Base-by-base conservation (phyloP, 768 basidiomycete species). In the Nidularia sp. region DNA sequence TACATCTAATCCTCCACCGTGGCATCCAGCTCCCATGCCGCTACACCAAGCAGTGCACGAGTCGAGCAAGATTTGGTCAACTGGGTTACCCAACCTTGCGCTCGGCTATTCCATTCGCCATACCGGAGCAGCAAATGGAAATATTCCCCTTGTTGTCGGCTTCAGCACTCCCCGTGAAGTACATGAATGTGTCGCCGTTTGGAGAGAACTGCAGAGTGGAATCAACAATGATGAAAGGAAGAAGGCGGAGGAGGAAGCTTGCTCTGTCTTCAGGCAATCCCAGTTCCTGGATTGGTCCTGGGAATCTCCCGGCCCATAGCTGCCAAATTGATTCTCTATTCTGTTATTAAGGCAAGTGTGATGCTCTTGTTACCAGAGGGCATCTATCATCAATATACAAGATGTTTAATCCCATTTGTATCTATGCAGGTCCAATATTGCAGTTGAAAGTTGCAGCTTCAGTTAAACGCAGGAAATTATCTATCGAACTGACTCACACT, bases 11-110 rank as follows among this genome's bases (percentile, higher is more conserved):
- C 74, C 78, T 2, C 86, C 87, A 1, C 9, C 65, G 2, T 94
- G 91, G 92, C 90, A 93, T 61, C 90, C 91, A 12, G 89, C 90
- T 5, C 78, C 90, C 15, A 60, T 65, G 10, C 67, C 60, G 9
- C 53, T 90, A 39, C 72, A 62, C 29, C 65, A 67, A 9, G 82
- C 79, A 0, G 75, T 73, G 6, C 53, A 58, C 15, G 63, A 67
- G 6, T 81, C 79, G 0, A 62, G 64, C 10, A 60, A 61, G 48
- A 63, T 67, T 15, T 79, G 72, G 77, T 64, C 66, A 12, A 72
- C 66, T 31, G 78, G 75, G 44, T 67, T 92, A 29, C 78, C 83
- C 0, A 73, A 81, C 55, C 71, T 93, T 25, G 91, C 93, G 2
- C 70, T 92, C 29, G 88, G 89, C 8, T 94, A 79, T 66, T 79